phyloP scores from a whole-genome alignment of 139 green algal species.

The Volvox reticuliferus region DNA sequence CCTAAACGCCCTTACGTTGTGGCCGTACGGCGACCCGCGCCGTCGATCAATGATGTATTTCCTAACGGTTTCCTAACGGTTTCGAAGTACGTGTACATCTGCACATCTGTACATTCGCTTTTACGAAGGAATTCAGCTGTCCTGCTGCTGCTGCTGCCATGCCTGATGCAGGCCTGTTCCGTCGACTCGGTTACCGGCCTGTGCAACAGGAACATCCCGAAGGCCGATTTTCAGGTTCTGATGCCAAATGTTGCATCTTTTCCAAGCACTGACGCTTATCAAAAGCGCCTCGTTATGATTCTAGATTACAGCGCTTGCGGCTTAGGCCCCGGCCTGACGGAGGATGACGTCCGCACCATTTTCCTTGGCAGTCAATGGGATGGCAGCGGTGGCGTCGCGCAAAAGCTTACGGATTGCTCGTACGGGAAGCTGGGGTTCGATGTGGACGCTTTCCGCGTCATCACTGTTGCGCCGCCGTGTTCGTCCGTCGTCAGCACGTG shows the following conservation, averaged over 20 bases:
- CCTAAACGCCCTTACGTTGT: too few species aligned
- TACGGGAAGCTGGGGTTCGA: conserved; percentile 15
- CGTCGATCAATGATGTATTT: background rate
- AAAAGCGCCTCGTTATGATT: background rate
- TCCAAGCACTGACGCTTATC: background rate
- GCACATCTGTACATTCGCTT: background rate
- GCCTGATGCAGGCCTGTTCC: background rate
- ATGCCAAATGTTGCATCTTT: background rate
- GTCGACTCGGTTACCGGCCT: background rate
- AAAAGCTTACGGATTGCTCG: background rate
- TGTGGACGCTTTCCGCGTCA: background rate
- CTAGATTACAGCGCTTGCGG: conserved; percentile 9
- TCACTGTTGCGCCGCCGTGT: background rate
- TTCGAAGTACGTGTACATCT: background rate
- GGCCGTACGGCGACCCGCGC: too few species aligned
- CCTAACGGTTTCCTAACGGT: background rate
- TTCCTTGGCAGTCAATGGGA: background rate
- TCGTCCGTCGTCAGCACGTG: background rate
- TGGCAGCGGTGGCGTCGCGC: background rate
- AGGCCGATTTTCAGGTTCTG: background rate
- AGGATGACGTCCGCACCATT: background rate
- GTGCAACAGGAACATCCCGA: too few species aligned
- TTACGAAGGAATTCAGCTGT: background rate
- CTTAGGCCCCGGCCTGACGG: background rate
- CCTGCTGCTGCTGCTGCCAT: background rate